These are phyloP conservation scores for Ustilago tritici DNA, from an alignment of 1,284 basidiomycete genomes.

Conservation along the genomic window DNA sequence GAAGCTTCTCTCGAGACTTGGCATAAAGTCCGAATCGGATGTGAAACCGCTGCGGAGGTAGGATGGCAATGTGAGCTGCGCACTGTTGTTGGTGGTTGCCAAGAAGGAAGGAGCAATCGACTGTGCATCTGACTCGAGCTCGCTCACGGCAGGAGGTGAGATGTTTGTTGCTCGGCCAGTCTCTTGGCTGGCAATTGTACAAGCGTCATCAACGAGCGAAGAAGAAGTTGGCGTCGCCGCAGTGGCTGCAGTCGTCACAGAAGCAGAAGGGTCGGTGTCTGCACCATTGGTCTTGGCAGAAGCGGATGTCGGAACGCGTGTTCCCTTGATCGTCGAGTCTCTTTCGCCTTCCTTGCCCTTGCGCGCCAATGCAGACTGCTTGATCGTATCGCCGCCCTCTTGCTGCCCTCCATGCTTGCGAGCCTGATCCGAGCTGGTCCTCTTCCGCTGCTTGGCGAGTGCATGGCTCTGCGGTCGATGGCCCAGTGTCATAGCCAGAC, in stretches of 20 bases:
- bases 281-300: background rate
- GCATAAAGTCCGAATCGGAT: slow-evolving; percentile 52
- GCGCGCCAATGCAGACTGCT: background rate
- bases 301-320: background rate
- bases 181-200: slow-evolving; percentile 42
- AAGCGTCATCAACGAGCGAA: slow-evolving; percentile 34
- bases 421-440: slow-evolving; percentile 1
- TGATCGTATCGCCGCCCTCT: slow-evolving; percentile 14
- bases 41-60: slow-evolving; percentile 48
- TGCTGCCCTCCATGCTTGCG: background rate
- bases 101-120: slow-evolving; percentile 46
- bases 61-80: slow-evolving; percentile 41
- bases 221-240: slow-evolving; percentile 17
- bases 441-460: slow-evolving; percentile 13
- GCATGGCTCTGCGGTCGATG: slow-evolving; percentile 11
- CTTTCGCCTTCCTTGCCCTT: slow-evolving; percentile 43
- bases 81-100: slow-evolving; percentile 38
- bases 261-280: slow-evolving; percentile 17
- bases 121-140: slow-evolving; percentile 54
- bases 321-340: slow-evolving; percentile 26
- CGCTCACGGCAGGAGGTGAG: slow-evolving; percentile 42
- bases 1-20: slow-evolving; percentile 67
- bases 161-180: slow-evolving; percentile 28
- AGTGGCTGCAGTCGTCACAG: slow-evolving; percentile 16
- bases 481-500: slow-evolving; percentile 1